Evolutionary conservation across 2,329 filamentous ascomycete species (phyloP).

Genomic region (Fusarium nematophilum): DNA sequence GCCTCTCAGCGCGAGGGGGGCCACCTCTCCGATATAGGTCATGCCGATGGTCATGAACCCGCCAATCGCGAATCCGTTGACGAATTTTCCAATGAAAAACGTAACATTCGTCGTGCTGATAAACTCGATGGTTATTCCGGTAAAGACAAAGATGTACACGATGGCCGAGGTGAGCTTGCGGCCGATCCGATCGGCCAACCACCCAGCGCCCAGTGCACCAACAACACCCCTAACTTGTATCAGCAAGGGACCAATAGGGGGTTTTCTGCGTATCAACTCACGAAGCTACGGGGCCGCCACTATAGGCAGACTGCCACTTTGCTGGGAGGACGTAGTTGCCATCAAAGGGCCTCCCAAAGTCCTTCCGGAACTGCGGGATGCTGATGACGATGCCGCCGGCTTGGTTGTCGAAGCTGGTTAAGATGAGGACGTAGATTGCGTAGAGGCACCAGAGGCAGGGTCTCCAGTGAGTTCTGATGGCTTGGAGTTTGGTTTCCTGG

Average conservation of each 20-base stretch:
- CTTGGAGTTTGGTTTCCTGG: conserved; percentile 16
- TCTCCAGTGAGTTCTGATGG: conserved; percentile 22
- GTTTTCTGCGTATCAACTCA: no score
- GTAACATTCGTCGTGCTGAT: conserved; percentile 28
- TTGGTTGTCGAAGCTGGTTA: conserved; percentile 36
- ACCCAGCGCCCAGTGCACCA: conserved; percentile 28
- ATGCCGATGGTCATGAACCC: conserved; percentile 28
- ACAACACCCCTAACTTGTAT: conserved; percentile 24
- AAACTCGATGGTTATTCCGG: conserved; percentile 30
- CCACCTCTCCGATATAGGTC: conserved; percentile 34
- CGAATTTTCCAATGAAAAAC: conserved; percentile 35
- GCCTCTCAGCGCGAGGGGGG: conserved; percentile 31
- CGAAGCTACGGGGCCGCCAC: conserved; percentile 33
- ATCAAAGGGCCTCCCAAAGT: conserved; percentile 24
- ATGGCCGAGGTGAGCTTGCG: conserved; percentile 30
- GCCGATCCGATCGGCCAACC: conserved; percentile 25
- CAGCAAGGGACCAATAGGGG: no score
- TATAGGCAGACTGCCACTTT: conserved; percentile 35
- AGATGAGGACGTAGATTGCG: conserved; percentile 31
- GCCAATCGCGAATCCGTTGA: conserved; percentile 28
- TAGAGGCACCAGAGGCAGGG: conserved; percentile 32
- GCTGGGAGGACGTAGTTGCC: conserved; percentile 30
- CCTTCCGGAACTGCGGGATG: conserved; percentile 35
- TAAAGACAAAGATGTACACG: conserved; percentile 24
- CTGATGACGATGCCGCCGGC: conserved; percentile 25